Conservation (phyloP, 176 grass and related monocot species). For the Triticum urartu region DNA sequence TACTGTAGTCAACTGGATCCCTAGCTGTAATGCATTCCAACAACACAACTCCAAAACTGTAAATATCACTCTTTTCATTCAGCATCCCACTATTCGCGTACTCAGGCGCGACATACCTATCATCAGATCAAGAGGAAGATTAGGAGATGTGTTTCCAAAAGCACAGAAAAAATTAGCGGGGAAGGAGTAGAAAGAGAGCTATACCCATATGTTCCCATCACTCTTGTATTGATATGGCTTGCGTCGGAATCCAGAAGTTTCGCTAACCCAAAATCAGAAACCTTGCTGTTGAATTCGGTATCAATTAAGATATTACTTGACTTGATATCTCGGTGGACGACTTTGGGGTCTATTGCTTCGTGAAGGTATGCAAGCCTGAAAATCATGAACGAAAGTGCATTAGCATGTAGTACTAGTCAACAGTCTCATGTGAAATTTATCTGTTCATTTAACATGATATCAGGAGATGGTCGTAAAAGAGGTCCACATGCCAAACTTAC, state of each 20-base stretch:
- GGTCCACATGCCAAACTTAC: conserved; percentile 46
- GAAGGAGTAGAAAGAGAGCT: background rate
- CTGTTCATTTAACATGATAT: background rate
- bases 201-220: conserved; percentile 99
- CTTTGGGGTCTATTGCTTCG: conserved; percentile 94
- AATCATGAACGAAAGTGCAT: conserved; percentile 13
- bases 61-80: conserved; percentile 97
- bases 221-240: conserved; percentile 90
- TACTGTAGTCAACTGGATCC: conserved; percentile 86
- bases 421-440: background rate
- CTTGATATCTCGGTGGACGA: conserved; percentile 96
- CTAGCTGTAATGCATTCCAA: conserved; percentile 83
- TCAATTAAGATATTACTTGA: conserved; percentile 98
- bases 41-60: conserved; percentile 95
- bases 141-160: conserved; percentile 16
- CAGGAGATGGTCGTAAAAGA: conserved; percentile 2
- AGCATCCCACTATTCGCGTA: conserved; percentile 91
- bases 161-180: background rate
- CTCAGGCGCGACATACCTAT: conserved; percentile 96
- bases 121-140: conserved; percentile 38
- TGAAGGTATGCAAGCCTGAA: conserved; percentile 91
- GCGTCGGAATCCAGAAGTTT: conserved; percentile 87
- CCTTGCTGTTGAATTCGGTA: conserved; percentile 79
- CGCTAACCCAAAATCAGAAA: conserved; percentile 98
- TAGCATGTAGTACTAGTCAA: conserved; percentile 10